Evolutionary conservation across 257 asterid genomes (phyloP), one percentile per base, ranked within the genome.

Genomic region (Fraxinus quadrangulata): DNA sequence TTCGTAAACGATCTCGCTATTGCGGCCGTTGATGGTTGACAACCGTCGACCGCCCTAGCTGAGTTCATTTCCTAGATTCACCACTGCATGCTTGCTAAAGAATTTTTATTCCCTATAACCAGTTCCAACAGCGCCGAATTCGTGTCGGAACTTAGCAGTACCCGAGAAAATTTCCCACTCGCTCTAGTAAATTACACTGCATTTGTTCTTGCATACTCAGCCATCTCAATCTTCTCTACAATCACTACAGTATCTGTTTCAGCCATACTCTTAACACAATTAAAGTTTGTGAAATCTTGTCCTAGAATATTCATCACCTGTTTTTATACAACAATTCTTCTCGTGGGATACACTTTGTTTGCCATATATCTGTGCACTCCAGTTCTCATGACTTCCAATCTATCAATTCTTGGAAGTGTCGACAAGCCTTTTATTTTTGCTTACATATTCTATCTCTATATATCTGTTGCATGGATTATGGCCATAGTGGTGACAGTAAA

Each of bases 311-410:
- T 81, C 6, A 39, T 75, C 16, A 83, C 89, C 0, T 65, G 79
- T 23, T 83, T 85, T 40, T 76, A 83, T 70, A 86, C 85, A 5
- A 63, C 74, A 17, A 54, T 85, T 79, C 45, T 85, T 0, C 26
- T 34, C 5, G 23, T 21, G 26, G 87, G 85, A 4, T 85, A 83
- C 37, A 6, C 66, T 51, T 75, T 75, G 65, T 42, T 67, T 0
- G 47, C 33, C 36, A 5, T 71, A 1, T 24, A 45, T 12, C 5
- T 79, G 74, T 71, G 65, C 0, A 13, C 61, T 31, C 71, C 83
- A 17, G 13, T 69, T 8, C 70, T 72, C 9, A 26, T 51, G 70
- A 59, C 31, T 19, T 30, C 49, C 7, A 59, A 67, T 45, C 19
- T 73, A 2, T 65, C 71, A 16, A 47, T 19, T 42, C 63, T 73